These are phyloP conservation scores for Quercus bicolor DNA, from an alignment of 306 rosid genomes.

Conservation along the genomic window DNA sequence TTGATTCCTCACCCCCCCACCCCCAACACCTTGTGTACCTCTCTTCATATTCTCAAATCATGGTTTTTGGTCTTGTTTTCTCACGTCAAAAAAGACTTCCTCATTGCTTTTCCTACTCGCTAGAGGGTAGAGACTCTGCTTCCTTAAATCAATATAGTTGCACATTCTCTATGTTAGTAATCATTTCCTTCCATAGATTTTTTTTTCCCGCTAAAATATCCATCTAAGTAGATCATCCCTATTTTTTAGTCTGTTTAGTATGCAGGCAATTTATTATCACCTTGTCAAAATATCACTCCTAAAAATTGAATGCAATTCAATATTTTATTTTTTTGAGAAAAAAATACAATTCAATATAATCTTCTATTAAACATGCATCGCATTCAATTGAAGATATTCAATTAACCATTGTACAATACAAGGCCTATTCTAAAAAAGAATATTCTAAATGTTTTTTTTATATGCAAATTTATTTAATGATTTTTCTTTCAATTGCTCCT, in stretches of 20 bases:
- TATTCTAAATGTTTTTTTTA: not conserved
- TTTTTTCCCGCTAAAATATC: not conserved
- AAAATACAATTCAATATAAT: no score
- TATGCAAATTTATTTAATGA: not conserved
- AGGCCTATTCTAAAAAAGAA: no score
- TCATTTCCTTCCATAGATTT: not conserved
- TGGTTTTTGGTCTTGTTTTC: not conserved
- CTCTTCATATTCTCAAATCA: not conserved
- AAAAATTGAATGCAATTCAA: not conserved
- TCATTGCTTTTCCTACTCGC: not conserved
- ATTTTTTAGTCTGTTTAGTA: not conserved
- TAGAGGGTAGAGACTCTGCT: not conserved
- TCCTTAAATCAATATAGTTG: not conserved
- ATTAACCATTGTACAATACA: not conserved
- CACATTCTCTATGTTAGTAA: not conserved
- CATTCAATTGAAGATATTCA: no score
- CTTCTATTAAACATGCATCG: not conserved
- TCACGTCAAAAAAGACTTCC: not conserved
- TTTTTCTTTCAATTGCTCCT: no score
- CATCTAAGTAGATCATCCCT: not conserved
- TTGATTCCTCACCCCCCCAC: constrained; percentile 14
- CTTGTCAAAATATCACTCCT: not conserved
- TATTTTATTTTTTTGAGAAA: not conserved
- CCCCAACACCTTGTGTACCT: not conserved
- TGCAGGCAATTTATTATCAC: no score